Conservation (phyloP, 345 rosid genomes). For the Fremontodendron californicum region DNA sequence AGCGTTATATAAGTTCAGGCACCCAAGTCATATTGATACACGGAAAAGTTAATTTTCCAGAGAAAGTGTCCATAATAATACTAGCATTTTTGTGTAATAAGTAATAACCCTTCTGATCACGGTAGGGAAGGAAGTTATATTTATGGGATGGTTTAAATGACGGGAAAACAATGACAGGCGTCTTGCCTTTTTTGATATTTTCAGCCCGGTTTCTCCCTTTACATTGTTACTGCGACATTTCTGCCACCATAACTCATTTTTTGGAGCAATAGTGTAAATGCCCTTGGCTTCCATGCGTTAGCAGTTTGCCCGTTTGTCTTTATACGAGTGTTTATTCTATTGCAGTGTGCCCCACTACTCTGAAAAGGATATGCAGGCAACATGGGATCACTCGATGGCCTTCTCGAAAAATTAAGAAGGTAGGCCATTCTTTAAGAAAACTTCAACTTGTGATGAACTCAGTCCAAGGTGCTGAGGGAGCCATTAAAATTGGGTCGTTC, state of each 20-base stretch:
- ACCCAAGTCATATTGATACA: neutral
- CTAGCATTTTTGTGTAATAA: neutral
- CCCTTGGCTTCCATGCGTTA: neutral
- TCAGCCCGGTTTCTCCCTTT: constrained; percentile 1
- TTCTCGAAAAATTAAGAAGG: constrained; percentile 94
- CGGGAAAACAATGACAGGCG: too few relatives aligned
- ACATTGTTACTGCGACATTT: neutral
- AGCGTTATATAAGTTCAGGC: neutral
- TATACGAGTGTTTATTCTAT: constrained; percentile 8
- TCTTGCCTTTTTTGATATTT: neutral
- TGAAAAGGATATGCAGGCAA: constrained; percentile 94
- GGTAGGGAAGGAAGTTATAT: neutral
- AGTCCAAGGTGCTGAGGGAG: constrained; percentile 83
- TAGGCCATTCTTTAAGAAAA: constrained; percentile 82
- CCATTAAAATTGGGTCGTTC: constrained; percentile 78
- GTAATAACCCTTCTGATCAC: neutral
- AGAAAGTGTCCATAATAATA: neutral
- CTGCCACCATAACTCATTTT: neutral
- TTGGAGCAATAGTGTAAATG: neutral
- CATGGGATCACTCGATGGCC: constrained; percentile 95
- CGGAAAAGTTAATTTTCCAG: neutral
- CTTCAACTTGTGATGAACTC: constrained; percentile 88
- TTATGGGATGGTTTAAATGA: neutral
- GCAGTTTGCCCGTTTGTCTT: neutral
- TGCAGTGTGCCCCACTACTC: constrained; percentile 97